Base-by-base conservation (phyloP, 176 grass and related monocot genomes). In the Juncus effusus region DNA sequence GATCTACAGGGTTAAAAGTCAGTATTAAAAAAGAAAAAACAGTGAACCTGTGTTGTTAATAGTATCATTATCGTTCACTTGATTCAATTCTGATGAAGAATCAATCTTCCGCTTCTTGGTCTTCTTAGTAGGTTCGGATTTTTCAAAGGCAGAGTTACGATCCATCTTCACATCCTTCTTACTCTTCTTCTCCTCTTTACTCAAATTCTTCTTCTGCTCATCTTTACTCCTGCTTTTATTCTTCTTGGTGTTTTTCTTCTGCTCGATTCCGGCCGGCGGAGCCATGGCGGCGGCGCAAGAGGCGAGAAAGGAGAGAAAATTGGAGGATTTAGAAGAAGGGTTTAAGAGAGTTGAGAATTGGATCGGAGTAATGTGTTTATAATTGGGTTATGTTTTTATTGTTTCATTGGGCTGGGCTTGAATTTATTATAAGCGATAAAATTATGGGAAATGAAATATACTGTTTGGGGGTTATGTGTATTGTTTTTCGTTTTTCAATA, bases 31-130 rank as follows among this genome's bases (percentile, higher is more conserved):
- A 14, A 13, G 57, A 28, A 0, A 15, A 42, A 14, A 72, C 7
- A 72, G 4, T 10, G 8, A 14, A 72, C 69, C 69, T 72, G 36
- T 44, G 4, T 47, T 36, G 58, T 44, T 11, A 2, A 8, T 72
- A 8, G 54, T 64, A 10, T 62, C 65, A 38, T 80, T 64, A 10
- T 62, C 65, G 38, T 80, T 54, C 12, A 56, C 50, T 44, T 37
- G 40, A 58, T 79, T 77, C 60, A 76, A 70, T 45, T 84, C 81
- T 13, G 51, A 38, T 12, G 4, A 68, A n/a, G 61, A 59, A 61
- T 64, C 67, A 51, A 58, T 64, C 82, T 90, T 86, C 14, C 70
- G 64, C 65, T 85, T 81, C 52, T 82, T 82, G 64, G 16, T 72
- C 69, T 72, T 60, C 69, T 8, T 67, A 10, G 37, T 44, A 54